Conservation (phyloP, 805 yeast species). For the Candida railenensis region DNA sequence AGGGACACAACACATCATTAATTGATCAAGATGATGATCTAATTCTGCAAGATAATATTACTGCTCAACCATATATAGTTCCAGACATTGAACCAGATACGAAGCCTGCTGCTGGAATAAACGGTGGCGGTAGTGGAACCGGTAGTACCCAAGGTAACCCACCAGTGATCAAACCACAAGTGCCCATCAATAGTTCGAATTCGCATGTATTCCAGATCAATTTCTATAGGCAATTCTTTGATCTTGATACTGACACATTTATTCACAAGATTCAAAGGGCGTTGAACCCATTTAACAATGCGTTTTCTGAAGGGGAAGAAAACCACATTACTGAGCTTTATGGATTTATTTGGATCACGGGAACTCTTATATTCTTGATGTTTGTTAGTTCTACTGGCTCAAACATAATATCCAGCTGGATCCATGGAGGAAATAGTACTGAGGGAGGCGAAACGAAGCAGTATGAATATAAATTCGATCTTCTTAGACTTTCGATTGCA, state of each 20-base stretch:
- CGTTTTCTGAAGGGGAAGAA: slow-evolving; percentile 20
- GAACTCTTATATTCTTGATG: slow-evolving; percentile 70
- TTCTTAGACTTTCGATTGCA: slow-evolving; percentile 66
- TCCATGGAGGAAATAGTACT: slow-evolving; percentile 34
- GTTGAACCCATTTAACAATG: slow-evolving; percentile 50
- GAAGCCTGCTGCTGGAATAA: background rate
- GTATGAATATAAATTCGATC: slow-evolving; percentile 58
- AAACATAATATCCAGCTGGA: slow-evolving; percentile 57
- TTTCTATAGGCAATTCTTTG: slow-evolving; percentile 66
- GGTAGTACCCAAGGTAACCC: slow-evolving; percentile 2
- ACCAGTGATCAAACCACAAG: slow-evolving; percentile 26
- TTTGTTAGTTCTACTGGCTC: slow-evolving; percentile 76
- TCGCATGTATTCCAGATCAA: slow-evolving; percentile 53
- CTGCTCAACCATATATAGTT: slow-evolving; percentile 11
- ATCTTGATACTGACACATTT: slow-evolving; percentile 66
- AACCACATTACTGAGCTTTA: slow-evolving; percentile 63
- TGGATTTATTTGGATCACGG: slow-evolving; percentile 90
- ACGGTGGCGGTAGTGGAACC: background rate
- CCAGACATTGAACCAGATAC: slow-evolving; percentile 6
- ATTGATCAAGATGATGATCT: slow-evolving; percentile 15
- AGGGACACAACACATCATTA: slow-evolving; percentile 7
- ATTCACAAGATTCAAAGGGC: slow-evolving; percentile 51
- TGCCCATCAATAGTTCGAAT: slow-evolving; percentile 13
- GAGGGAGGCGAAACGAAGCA: slow-evolving; percentile 20
- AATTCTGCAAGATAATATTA: slow-evolving; percentile 18